Percentiles rank a stretch among this genome's conserved stretches.
phyloP scores from a whole-genome alignment of 2,329 filamentous ascomycete species.

The Nannizzia gypsea region DNA sequence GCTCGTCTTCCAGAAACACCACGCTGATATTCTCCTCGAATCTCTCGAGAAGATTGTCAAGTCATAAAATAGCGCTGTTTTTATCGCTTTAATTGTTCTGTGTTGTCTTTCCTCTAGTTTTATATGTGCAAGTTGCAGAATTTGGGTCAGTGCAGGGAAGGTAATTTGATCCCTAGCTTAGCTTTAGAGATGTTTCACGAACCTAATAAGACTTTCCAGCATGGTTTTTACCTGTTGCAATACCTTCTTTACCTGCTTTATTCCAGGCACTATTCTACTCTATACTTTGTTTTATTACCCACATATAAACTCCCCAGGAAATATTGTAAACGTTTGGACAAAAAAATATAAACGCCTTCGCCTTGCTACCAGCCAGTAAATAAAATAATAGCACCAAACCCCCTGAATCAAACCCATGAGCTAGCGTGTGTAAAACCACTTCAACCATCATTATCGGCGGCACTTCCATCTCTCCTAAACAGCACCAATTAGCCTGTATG shows the following conservation, averaged over 20 bases:
- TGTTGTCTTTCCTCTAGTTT: neutral
- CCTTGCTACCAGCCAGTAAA: neutral
- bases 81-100: neutral
- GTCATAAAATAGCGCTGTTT: constrained; percentile 20
- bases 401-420: neutral
- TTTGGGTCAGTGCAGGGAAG: neutral
- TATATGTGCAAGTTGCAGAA: neutral
- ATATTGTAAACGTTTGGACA: neutral
- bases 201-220: neutral
- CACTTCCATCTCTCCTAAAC: constrained; percentile 36
- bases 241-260: neutral
- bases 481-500: neutral
- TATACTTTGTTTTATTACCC: neutral
- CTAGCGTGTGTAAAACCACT: neutral
- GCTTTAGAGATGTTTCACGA: neutral
- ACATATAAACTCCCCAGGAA: neutral
- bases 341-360: neutral
- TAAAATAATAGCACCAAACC: neutral
- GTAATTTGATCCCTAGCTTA: neutral
- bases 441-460: constrained; percentile 34
- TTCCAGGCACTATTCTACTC: neutral
- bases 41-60: constrained; percentile 62
- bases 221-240: neutral
- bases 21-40: constrained; percentile 75
- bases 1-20: constrained; percentile 83